Base-by-base conservation (phyloP, 2,329 filamentous ascomycete species). In the Tolypocladium sp. region DNA sequence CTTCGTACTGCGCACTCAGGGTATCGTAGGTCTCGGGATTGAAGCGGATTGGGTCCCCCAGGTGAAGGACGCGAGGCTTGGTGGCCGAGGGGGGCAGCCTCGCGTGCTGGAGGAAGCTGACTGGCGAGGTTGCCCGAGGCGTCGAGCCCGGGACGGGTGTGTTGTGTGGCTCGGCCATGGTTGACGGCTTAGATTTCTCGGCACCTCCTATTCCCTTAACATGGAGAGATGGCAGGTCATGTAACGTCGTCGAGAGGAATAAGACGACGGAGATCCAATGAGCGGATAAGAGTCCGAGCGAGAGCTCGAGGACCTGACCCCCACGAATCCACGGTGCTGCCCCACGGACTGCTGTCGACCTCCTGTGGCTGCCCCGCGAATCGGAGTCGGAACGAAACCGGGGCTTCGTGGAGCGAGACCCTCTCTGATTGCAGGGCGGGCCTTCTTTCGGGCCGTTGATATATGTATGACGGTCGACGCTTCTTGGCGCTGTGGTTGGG, bases 11-110 rank as follows among this genome's bases (percentile, higher is more conserved):
- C 0, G 69, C 54, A 35, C 71, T 68, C 65, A 83, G 77, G 61
- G 71, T 70, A 38, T 70, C 70, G 64, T 79, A 81, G 0, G 77
- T 79, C 1, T 73, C 69, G 0, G 72, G 75, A 63, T 82, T 81
- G 69, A 80, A 82, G 62, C 74, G 75, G 60, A 81, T 70, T 10
- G 77, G 74, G 68, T 92, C 90, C 63, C 90, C 91, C 72, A 91
- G 86, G 75, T 87, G 88, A 64, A 95, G 82, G 61, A 94, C 86
- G 63, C 86, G 82, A 52, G 73, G 77, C 61, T 71, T 78, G 20
- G 63, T 60, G 7, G 65, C 63, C 3, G 65, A 49, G 0, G 67
- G 56, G 2, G 52, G 54, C 22, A 61, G 58, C 55, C 67, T 61
- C 44, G 60, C 59, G 64, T 63, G 60, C 60, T 53, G 57, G 63